A percentile compares a stretch with the other conserved stretches of the same genome.
phyloP scores from a whole-genome alignment of 345 rosid species.

The Brassica cretica region DNA sequence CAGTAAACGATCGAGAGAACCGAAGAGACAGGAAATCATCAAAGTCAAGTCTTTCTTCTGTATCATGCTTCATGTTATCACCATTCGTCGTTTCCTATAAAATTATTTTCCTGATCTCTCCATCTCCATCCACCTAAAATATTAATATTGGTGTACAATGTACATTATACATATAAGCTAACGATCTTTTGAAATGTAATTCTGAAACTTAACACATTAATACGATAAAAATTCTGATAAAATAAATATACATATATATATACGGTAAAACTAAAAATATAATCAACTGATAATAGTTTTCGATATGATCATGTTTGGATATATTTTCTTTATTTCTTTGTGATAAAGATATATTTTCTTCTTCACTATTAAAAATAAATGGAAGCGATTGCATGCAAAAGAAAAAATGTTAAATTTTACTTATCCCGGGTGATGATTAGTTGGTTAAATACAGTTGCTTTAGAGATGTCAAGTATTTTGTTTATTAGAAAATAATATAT shows the following conservation, averaged over 20 bases:
- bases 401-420: neutral
- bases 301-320: too few species aligned
- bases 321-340: too few species aligned
- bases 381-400: too few species aligned
- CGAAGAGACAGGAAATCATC: constrained; percentile 28
- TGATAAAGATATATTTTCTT: too few species aligned
- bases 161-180: neutral
- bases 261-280: too few species aligned
- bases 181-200: neutral
- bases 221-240: neutral
- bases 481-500: neutral
- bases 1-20: constrained; percentile 34
- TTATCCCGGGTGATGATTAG: neutral
- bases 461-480: neutral
- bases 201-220: neutral
- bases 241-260: too few species aligned
- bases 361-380: too few species aligned
- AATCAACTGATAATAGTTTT: neutral
- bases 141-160: neutral
- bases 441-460: neutral
- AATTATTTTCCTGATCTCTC: neutral
- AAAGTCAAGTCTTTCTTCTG: constrained; percentile 34
- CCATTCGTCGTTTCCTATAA: constrained; percentile 19
- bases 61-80: constrained; percentile 31
- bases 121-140: constrained; percentile 13